Conservation (phyloP, 2,329 filamentous ascomycete genomes). For the Metarhizium humberi region DNA sequence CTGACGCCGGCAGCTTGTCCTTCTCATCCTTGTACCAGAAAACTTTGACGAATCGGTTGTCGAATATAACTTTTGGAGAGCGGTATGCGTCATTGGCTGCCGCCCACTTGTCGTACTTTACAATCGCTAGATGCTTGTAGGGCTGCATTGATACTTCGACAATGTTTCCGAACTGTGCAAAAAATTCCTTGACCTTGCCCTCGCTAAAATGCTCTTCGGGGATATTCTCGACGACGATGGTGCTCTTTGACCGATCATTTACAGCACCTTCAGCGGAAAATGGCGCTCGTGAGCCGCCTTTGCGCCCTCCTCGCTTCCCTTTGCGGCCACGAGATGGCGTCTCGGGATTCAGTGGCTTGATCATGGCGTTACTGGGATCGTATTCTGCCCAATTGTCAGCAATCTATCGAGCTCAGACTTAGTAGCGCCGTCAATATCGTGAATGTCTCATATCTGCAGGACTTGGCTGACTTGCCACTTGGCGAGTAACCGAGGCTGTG, state of each 20-base stretch:
- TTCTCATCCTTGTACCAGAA: constrained; percentile 61
- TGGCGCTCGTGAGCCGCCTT: constrained; percentile 35
- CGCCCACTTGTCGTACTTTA: constrained; percentile 59
- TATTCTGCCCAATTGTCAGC: constrained; percentile 18
- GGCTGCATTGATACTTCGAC: constrained; percentile 54
- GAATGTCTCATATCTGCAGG: background rate
- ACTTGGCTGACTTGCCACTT: too few species aligned
- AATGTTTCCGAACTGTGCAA: constrained; percentile 62
- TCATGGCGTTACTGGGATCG: constrained; percentile 20
- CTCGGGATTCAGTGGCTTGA: constrained; percentile 9
- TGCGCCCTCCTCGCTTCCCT: constrained; percentile 26
- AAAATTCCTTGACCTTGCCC: constrained; percentile 56
- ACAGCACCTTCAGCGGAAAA: constrained; percentile 58
- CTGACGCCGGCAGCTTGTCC: constrained; percentile 19
- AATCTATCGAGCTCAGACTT: background rate
- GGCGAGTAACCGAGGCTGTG: too few species aligned
- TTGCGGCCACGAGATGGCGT: constrained; percentile 16
- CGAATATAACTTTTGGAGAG: constrained; percentile 73
- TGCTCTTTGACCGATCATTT: constrained; percentile 52
- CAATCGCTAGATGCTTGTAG: constrained; percentile 56
- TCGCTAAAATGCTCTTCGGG: constrained; percentile 62
- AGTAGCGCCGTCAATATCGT: too few species aligned
- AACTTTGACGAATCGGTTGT: constrained; percentile 78
- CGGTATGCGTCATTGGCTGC: constrained; percentile 62
- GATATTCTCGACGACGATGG: constrained; percentile 70